Evolutionary conservation across 2,329 filamentous ascomycete species (phyloP), one percentile per base, ranked within the genome.

Genomic region (Colletotrichum shisoi): DNA sequence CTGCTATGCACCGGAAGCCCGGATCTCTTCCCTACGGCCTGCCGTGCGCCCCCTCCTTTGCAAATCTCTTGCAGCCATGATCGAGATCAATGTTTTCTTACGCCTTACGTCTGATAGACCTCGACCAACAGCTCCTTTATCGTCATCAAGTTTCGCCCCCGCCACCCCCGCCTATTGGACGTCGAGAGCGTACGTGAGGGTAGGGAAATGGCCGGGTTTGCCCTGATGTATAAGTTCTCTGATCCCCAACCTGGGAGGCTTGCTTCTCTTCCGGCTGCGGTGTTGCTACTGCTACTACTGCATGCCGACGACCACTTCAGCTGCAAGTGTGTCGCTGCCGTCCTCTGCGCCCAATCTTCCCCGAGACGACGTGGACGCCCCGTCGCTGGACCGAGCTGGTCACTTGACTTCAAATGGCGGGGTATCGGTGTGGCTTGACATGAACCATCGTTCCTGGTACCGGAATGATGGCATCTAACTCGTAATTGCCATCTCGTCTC

Each of bases 391-490:
- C 57, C 8, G 37, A 48, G 15, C 15, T 39, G 37, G 48, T 67
- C 64, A 67, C 60, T 67, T 64, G 64, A 64, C 53, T 13, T 19
- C 13, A 5, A 59, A 64, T 49, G 46, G 64, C 53, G 60, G 64
- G 60, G 60, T 54, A 56, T 24, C 34, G 11, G 27, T 48, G 60
- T 64, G 48, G 59, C 60, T 67, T 58, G 53, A 58, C 40, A 53
- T 54, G 17, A 44, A 39, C 3, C 24, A 42, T 31, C 34, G 37
- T 31, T 57, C 44, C 39, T 63, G 27, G 24, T 42, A 46, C 21
- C 27, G n/a, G 24, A 24, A 21, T 53, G 24, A n/a, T 45, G 21
- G 49, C n/a, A 31, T 9, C 21, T 8, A 57, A 46, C 42, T 42
- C 21, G 13, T 34, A 27, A 48, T 37, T 13, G 7, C 8, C 42